Base-by-base conservation (phyloP, 1,284 basidiomycete species). In the Marasmius fiardii region DNA sequence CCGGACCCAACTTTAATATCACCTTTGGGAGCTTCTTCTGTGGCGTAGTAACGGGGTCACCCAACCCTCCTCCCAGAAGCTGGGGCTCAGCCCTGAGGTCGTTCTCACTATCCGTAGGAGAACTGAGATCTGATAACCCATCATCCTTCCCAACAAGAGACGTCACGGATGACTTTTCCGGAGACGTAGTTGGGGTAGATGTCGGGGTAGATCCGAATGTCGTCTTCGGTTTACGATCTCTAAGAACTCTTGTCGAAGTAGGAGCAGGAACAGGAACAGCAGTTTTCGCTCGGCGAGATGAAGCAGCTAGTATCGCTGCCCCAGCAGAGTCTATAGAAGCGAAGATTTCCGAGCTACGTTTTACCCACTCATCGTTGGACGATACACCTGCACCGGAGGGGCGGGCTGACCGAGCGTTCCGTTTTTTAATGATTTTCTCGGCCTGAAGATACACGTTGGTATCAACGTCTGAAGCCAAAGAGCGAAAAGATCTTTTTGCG, bases 341-440 rank as follows among this genome's bases (percentile, higher is more conserved):
- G 49, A 47, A 44, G n/a, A 45, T 52, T 7, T 37, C 50, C 37
- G 23, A 26, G 20, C 34, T 28, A 44, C 53, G 53, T 47, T 33
- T 26, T n/a, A 49, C 26, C 47, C 47, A 49, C 12, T 12, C 26
- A 8, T 49, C 47, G 14, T 10, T n/a, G n/a, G n/a, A 1, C 2
- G 47, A 31, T 14, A 26, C 18, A 31, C 47, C 47, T 4, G 33
- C 26, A 2, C 47, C 47, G 14, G 47, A 49, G 24, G 47, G 26
- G 5, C 47, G 24, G 20, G 43, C 43, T 23, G 20, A 23, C 20
- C 43, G 43, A 31, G 26, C 35, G 33, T 54, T 51, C 16, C 52
- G 50, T 14, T 84, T 85, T 68, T 89, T 90, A 12, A 79, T 81
- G 0, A 80, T 79, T 54, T 85, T 84, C 66, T 94, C 90, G 21